Base-by-base conservation (phyloP, 306 rosid genomes). In the Vachellia collinsii region DNA sequence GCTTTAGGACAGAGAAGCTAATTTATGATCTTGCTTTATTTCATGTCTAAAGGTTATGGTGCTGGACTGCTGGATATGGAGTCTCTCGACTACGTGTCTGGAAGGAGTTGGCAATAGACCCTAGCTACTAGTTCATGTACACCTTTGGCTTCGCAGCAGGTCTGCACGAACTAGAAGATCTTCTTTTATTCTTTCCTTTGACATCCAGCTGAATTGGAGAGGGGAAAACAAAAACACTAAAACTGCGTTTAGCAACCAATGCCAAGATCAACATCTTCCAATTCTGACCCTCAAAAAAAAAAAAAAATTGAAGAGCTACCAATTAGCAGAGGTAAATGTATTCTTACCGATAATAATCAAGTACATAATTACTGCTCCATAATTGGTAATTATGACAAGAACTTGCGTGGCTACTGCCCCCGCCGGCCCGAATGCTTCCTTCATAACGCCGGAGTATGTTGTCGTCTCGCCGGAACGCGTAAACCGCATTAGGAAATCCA, bases 361-460 rank as follows among this genome's bases (percentile, higher is more conserved):
- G 89, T 83, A 90, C 88, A 95, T 90, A 82, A 95, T 90, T 75
- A 93, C 87, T 63, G 88, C 87, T 6, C 99, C 98, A 54, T 88
- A 76, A 79, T 90, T 93, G 3, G 96, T 95, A 61, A 95, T 77
- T 72, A 95, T 83, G 59, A 95, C 89, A 79, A 89, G 86, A 37
- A 90, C 64, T 85, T 95, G 98, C 1, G 91, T 71, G 13, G 87
- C 87, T 22, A 83, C 64, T 0, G 96, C 90, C 48, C 98, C 98
- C 4, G 41, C 38, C 3, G 77, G 83, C 1, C 97, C 97, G 13
- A 95, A 95, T 37, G 97, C 88, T 73, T 95, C 99, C 56, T 78
- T 88, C 99, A 95, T 95, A 39, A 95, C 88, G 11, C 98, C 99
- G 53, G 94, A 89, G 65, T 95, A 95, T 14, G 99, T 93, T 19